Conservation (phyloP, 495 filamentous ascomycete species). For the Eremomyces bilateralis region DNA sequence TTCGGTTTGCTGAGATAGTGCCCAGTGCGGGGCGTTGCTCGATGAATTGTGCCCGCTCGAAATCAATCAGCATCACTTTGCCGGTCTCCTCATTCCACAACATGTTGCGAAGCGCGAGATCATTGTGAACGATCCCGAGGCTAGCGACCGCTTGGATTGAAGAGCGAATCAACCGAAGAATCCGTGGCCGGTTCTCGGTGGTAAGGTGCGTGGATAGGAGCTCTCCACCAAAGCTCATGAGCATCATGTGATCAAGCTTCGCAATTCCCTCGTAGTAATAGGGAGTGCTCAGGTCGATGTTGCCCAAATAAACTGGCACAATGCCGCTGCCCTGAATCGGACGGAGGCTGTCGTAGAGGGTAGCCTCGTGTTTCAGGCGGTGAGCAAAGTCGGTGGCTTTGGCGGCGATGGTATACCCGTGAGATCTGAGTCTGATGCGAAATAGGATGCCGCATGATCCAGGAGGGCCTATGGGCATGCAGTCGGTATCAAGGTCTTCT, state of each 20-base stretch:
- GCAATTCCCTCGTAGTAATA: conserved; percentile 20
- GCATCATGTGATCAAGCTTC: conserved; percentile 16
- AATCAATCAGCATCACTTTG: conserved; percentile 14
- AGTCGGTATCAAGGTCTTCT: conserved; percentile 16
- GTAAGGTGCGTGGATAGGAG: conserved; percentile 7
- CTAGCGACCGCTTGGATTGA: conserved; percentile 9
- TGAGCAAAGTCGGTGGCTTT: conserved; percentile 21
- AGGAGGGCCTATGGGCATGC: conserved; percentile 19
- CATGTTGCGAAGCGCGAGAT: conserved; percentile 11
- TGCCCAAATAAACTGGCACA: conserved; percentile 18
- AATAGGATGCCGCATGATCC: conserved; percentile 15
- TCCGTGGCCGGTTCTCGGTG: too few species aligned
- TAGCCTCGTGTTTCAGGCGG: conserved; percentile 14
- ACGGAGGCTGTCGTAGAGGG: conserved; percentile 17
- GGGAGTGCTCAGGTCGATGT: conserved; percentile 14
- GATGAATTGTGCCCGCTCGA: conserved; percentile 10
- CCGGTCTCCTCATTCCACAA: conserved; percentile 8
- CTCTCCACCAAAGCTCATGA: conserved; percentile 18
- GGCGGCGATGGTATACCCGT: conserved; percentile 28
- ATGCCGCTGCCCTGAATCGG: conserved; percentile 18
- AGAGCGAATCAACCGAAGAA: neutral
- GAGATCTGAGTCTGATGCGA: conserved; percentile 19
- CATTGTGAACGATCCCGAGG: conserved; percentile 9
- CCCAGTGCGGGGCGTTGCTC: conserved; percentile 7
- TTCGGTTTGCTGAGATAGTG: conserved; percentile 6